These are phyloP conservation scores for Saksenaea oblongispora DNA, from an alignment of 371 early-diverging fungal genomes.

Conservation along the genomic window DNA sequence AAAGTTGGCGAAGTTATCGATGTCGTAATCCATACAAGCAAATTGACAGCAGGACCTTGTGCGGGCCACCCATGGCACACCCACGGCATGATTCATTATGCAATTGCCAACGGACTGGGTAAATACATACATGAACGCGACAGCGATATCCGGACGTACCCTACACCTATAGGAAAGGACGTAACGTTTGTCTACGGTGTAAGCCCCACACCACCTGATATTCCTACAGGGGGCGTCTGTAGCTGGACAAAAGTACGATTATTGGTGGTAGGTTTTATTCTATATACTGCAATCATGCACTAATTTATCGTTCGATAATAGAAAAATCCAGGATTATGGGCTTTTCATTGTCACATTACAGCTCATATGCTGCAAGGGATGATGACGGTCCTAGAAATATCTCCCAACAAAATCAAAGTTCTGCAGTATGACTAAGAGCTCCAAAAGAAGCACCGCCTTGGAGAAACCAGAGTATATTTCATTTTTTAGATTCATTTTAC, in stretches of 20 bases:
- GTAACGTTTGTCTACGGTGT: constrained; percentile 32
- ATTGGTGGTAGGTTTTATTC: constrained; percentile 18
- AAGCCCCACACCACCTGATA: neutral
- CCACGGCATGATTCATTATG: constrained; percentile 42
- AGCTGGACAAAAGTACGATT: constrained; percentile 43
- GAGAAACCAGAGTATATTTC: no score
- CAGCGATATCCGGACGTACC: constrained; percentile 23
- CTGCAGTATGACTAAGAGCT: neutral
- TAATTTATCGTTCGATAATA: neutral
- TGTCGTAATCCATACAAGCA: constrained; percentile 34
- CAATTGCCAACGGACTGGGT: constrained; percentile 35
- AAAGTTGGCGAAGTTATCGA: constrained; percentile 28
- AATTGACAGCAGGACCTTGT: constrained; percentile 13
- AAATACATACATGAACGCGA: constrained; percentile 27
- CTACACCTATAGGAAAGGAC: constrained; percentile 29
- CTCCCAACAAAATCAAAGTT: constrained; percentile 24
- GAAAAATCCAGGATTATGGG: constrained; percentile 56
- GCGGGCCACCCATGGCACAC: constrained; percentile 46
- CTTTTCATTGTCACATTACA: constrained; percentile 54
- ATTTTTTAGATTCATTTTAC: no score
- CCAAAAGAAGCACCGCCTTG: neutral
- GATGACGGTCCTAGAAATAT: constrained; percentile 41
- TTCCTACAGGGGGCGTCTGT: constrained; percentile 17
- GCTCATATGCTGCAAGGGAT: constrained; percentile 57
- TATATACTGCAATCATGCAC: neutral